A percentile compares a stretch with the other conserved stretches of the same genome.
Evolutionary conservation across 2,329 filamentous ascomycete species (phyloP).

Genomic region (Aspergillus caelatus): DNA sequence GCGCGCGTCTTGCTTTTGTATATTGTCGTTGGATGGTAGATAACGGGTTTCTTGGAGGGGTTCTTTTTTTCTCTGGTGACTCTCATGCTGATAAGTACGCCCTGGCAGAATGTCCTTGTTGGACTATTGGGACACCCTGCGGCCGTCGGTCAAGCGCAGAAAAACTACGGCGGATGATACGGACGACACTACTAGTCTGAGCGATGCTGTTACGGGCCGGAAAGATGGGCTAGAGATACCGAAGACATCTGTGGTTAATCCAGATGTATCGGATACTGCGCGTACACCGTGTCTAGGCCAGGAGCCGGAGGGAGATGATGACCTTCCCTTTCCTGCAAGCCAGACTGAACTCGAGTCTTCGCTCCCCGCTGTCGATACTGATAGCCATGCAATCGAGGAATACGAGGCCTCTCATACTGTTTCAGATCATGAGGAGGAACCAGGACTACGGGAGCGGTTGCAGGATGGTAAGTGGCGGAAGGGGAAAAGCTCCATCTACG

Average conservation of each 20-base stretch:
- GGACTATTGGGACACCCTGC: slow-evolving; percentile 40
- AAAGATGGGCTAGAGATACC: background rate
- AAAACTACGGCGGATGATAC: slow-evolving; percentile 24
- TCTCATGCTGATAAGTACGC: background rate
- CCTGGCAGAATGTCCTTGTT: slow-evolving; percentile 36
- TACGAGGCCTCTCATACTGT: slow-evolving; percentile 70
- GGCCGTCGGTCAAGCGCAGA: slow-evolving; percentile 35
- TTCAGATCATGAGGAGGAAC: slow-evolving; percentile 50
- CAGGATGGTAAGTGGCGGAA: slow-evolving; percentile 67
- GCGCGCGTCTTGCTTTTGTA: background rate
- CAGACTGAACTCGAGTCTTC: slow-evolving; percentile 72
- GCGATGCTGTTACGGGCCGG: slow-evolving; percentile 1
- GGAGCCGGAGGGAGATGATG: slow-evolving; percentile 35
- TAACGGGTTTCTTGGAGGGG: too few relatives aligned
- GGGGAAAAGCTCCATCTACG: slow-evolving; percentile 87
- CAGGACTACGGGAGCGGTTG: slow-evolving; percentile 53
- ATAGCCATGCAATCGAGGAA: slow-evolving; percentile 73
- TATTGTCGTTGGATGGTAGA: background rate
- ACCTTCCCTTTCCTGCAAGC: slow-evolving; percentile 32
- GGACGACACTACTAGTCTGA: slow-evolving; percentile 9
- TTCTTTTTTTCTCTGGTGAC: background rate
- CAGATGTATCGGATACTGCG: slow-evolving; percentile 20
- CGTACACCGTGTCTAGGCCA: background rate
- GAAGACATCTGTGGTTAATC: too few relatives aligned
- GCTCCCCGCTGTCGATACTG: slow-evolving; percentile 67